phyloP scores from a whole-genome alignment of 352 stramenopile species.

The Phytophthora ohioensis region DNA sequence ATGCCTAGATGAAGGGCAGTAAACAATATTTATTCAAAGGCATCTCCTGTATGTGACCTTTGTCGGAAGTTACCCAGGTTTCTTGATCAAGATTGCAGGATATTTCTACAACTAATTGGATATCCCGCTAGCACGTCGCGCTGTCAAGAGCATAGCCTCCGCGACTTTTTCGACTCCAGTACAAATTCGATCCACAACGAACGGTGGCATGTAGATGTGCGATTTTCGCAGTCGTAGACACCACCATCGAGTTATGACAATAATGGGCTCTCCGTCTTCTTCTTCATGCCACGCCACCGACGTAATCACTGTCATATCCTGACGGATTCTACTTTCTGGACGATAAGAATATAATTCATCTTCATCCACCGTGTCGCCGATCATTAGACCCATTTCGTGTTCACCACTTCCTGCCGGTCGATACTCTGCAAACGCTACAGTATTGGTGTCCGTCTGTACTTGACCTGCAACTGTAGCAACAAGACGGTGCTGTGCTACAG shows the following conservation, averaged over 20 bases:
- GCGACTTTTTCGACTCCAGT: constrained; percentile 28
- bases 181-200: constrained; percentile 30
- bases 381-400: constrained; percentile 33
- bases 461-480: constrained; percentile 35
- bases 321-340: constrained; percentile 36
- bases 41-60: no score
- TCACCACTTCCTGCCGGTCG: constrained; percentile 5
- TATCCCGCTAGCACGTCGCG: background rate
- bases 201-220: constrained; percentile 24
- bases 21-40: no score
- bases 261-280: constrained; percentile 7
- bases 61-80: no score
- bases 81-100: no score
- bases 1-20: no score
- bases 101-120: no score
- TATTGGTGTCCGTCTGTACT: constrained; percentile 48
- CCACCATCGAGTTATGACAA: constrained; percentile 37
- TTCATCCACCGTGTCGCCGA: constrained; percentile 46
- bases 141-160: constrained; percentile 29
- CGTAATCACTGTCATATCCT: constrained; percentile 40
- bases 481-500: constrained; percentile 43
- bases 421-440: constrained; percentile 44
- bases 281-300: constrained; percentile 14
- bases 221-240: constrained; percentile 31
- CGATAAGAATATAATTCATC: constrained; percentile 56